A percentile compares a stretch with the other conserved stretches of the same genome.
Conservation (phyloP, 768 basidiomycete species). For the Leccinum disarticulatum region DNA sequence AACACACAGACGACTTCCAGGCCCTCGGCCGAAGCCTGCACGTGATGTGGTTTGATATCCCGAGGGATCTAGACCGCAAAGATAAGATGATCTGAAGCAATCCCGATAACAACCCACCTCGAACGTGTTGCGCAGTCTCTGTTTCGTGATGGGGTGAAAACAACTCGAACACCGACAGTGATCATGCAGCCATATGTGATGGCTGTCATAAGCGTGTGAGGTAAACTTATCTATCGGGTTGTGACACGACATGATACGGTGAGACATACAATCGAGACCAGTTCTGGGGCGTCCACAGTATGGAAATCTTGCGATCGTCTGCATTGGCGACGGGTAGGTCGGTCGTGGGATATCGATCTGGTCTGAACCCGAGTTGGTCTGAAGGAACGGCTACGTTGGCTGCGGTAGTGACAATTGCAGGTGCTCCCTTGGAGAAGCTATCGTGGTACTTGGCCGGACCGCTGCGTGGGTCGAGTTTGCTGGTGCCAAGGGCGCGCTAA, state of each 20-base stretch:
- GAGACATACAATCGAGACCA: conserved; percentile 76
- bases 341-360: conserved; percentile 10
- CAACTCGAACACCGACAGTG: conserved; percentile 89
- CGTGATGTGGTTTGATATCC: conserved; percentile 63
- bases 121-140: conserved; percentile 84
- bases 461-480: not conserved
- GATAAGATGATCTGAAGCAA: not conserved
- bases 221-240: not conserved
- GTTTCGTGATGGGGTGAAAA: conserved; percentile 86
- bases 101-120: conserved; percentile 46
- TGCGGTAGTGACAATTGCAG: conserved; percentile 5
- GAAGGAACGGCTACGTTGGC: conserved; percentile 20
- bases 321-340: conserved; percentile 54
- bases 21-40: conserved; percentile 58
- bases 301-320: conserved; percentile 59
- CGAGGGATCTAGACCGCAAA: conserved; percentile 60
- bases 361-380: conserved; percentile 30
- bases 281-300: conserved; percentile 70
- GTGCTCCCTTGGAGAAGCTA: not conserved
- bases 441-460: not conserved
- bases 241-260: not conserved
- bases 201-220: conserved; percentile 51
- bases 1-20: conserved; percentile 73
- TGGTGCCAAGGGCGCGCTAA: not conserved
- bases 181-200: conserved; percentile 89